These are phyloP conservation scores for Platismatia glauca DNA, from an alignment of 495 filamentous ascomycete species.

Conservation along the genomic window DNA sequence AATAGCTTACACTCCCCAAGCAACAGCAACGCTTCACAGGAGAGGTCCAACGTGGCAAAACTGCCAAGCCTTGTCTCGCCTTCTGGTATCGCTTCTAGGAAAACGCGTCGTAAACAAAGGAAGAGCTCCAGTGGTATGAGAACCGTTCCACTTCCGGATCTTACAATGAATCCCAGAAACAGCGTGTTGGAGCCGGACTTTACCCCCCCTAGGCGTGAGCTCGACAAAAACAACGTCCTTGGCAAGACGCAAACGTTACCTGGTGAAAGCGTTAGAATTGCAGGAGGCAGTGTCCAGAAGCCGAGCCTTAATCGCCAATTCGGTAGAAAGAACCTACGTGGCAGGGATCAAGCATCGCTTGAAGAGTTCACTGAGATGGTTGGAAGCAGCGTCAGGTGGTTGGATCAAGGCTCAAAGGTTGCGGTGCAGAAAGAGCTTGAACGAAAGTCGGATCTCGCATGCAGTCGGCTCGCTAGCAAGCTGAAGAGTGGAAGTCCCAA, in stretches of 20 bases:
- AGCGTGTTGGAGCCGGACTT: background rate
- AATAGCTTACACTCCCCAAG: background rate
- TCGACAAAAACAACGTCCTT: background rate
- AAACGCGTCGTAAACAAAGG: background rate
- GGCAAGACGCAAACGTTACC: background rate
- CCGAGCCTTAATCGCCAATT: background rate
- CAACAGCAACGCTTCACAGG: background rate
- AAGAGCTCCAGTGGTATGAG: background rate
- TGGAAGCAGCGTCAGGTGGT: background rate
- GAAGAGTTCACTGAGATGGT: background rate
- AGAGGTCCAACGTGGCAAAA: background rate
- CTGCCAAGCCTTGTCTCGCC: background rate
- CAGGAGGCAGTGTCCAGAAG: background rate
- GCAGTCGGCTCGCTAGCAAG: background rate
- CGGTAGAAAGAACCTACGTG: background rate
- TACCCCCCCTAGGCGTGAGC: background rate
- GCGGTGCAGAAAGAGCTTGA: conserved; percentile 6
- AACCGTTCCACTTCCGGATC: background rate
- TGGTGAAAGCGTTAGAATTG: background rate
- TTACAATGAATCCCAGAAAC: background rate
- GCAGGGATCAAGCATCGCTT: background rate
- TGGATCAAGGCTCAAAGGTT: background rate
- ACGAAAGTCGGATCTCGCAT: background rate
- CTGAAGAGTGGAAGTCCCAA: background rate
- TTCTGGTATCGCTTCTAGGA: background rate